These are phyloP conservation scores for Graphilbum sp. DNA, from an alignment of 2,329 filamentous ascomycete genomes.

Conservation along the genomic window DNA sequence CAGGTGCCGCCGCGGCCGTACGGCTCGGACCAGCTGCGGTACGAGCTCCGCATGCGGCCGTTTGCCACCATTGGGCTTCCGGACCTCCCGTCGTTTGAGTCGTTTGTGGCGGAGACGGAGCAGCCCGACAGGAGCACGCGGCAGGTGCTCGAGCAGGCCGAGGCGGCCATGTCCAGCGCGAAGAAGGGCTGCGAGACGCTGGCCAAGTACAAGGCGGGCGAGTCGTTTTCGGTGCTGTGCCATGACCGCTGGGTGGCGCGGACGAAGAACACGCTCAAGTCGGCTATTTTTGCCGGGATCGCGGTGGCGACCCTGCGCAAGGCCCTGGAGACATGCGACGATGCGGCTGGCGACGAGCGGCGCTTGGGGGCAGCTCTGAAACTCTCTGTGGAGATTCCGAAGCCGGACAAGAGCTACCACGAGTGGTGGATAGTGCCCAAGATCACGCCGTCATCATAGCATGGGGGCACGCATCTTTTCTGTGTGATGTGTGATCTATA, in stretches of 20 bases:
- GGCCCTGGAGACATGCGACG: conserved; percentile 25
- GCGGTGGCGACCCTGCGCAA: conserved; percentile 45
- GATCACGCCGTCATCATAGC: conserved; percentile 15
- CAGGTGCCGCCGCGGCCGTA: conserved; percentile 41
- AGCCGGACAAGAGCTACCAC: conserved; percentile 38
- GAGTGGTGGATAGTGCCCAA: conserved; percentile 49
- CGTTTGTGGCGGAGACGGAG: conserved; percentile 31
- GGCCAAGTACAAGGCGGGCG: conserved; percentile 30
- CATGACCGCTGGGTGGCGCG: conserved; percentile 46
- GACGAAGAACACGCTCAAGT: conserved; percentile 44
- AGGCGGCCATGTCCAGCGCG: conserved; percentile 28
- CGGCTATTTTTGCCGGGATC: conserved; percentile 55
- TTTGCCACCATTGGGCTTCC: conserved; percentile 56
- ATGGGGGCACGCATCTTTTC: no score
- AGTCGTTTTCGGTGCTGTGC: conserved; percentile 24
- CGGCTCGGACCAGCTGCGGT: conserved; percentile 49
- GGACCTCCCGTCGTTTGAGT: conserved; percentile 45
- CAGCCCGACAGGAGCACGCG: conserved; percentile 22
- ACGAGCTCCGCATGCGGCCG: conserved; percentile 76
- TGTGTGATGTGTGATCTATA: no score
- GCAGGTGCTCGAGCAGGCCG: conserved; percentile 28
- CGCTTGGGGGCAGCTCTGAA: conserved; percentile 13
- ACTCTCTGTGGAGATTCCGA: conserved; percentile 35
- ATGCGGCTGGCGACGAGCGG: neutral
- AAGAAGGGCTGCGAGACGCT: conserved; percentile 41